Evolutionary conservation across 2,329 filamentous ascomycete species (phyloP).

Genomic region (Daldinia sp.): DNA sequence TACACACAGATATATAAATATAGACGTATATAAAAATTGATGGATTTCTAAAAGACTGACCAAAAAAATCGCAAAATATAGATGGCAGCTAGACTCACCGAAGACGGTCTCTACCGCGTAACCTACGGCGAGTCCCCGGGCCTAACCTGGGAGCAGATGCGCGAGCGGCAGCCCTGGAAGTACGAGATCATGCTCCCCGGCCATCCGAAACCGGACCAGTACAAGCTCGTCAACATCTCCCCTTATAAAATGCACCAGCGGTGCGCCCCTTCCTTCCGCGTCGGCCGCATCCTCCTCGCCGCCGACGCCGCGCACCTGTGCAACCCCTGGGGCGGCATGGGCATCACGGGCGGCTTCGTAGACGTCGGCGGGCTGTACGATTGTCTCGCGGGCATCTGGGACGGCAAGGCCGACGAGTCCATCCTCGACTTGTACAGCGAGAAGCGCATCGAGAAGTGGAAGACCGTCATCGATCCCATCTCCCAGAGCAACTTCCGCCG

Average conservation of each 20-base stretch:
- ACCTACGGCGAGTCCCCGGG: conserved; percentile 70
- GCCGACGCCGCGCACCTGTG: conserved; percentile 72
- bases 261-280: conserved; percentile 68
- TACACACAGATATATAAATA: no score
- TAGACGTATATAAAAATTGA: no score
- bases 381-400: conserved; percentile 63
- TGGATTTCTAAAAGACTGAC: conserved; percentile 6
- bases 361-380: conserved; percentile 72
- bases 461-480: conserved; percentile 58
- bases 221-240: conserved; percentile 67
- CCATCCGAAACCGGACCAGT: conserved; percentile 68
- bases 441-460: conserved; percentile 61
- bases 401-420: conserved; percentile 57
- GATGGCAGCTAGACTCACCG: conserved; percentile 71
- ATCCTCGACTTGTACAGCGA: conserved; percentile 61
- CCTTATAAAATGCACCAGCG: conserved; percentile 73
- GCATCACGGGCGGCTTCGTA: conserved; percentile 73
- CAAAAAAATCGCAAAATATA: conserved; percentile 45
- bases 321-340: conserved; percentile 69
- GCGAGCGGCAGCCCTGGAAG: conserved; percentile 64
- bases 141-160: conserved; percentile 65
- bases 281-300: conserved; percentile 67
- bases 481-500: conserved; percentile 60
- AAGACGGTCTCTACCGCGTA: conserved; percentile 71
- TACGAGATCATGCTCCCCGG: conserved; percentile 71